These are phyloP conservation scores for Lophiotrema nucula DNA, from an alignment of 495 filamentous ascomycete genomes.

Conservation along the genomic window DNA sequence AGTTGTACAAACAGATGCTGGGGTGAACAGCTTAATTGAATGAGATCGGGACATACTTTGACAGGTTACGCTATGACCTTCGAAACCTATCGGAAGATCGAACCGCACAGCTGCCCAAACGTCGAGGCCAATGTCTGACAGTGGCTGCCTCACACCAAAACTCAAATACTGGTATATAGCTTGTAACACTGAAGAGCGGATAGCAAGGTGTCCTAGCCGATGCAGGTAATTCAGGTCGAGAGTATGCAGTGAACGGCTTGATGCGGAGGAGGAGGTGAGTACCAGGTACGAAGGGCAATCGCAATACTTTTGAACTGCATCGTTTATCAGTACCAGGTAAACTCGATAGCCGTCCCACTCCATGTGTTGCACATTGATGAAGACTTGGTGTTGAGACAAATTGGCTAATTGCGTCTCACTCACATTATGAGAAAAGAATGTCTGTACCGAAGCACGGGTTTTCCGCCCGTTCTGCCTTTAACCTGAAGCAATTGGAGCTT, in stretches of 20 bases:
- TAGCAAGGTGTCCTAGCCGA: not conserved
- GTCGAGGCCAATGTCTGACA: slow-evolving; percentile 1
- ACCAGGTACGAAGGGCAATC: not conserved
- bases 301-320: slow-evolving; percentile 6
- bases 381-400: not conserved
- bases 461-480: slow-evolving; percentile 3
- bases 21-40: no score
- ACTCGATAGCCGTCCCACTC: not conserved
- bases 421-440: slow-evolving; percentile 3
- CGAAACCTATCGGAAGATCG: not conserved
- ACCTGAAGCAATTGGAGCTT: slow-evolving; percentile 19
- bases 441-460: not conserved
- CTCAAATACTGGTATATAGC: slow-evolving; percentile 1
- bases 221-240: not conserved
- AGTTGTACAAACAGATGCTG: no score
- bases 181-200: not conserved
- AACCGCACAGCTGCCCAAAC: not conserved
- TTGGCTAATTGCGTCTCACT: slow-evolving; percentile 3
- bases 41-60: slow-evolving; percentile 16
- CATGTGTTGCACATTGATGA: not conserved
- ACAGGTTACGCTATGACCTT: not conserved
- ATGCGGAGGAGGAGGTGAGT: not conserved
- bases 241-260: not conserved
- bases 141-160: slow-evolving; percentile 7
- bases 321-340: slow-evolving; percentile 1